Conservation (phyloP, 208 protist species). For the Acanthamoeba healyi region DNA sequence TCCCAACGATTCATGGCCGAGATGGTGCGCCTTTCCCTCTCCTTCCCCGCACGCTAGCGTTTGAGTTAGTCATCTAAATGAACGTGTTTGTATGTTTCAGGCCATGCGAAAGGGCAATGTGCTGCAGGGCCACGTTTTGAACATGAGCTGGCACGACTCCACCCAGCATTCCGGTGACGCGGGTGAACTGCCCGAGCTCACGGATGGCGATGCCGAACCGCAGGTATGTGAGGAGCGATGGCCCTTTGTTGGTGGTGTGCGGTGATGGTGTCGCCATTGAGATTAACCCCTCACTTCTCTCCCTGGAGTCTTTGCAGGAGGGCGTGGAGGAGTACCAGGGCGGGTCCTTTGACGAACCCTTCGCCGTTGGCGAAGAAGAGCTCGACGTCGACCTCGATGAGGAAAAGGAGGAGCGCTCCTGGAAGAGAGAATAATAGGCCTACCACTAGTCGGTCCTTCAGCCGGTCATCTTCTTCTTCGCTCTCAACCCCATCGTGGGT, state of each 20-base stretch:
- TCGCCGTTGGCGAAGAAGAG: conserved; percentile 2
- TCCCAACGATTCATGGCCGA: conserved; percentile 42
- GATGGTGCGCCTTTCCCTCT: not conserved
- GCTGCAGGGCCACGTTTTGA: not conserved
- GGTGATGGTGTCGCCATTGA: not conserved
- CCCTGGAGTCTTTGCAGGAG: not conserved
- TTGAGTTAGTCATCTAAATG: not conserved
- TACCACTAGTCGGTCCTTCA: not conserved
- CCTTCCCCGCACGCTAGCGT: not conserved
- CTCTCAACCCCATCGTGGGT: not conserved
- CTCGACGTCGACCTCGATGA: conserved; percentile 30
- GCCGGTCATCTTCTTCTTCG: not conserved
- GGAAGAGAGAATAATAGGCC: conserved; percentile 51
- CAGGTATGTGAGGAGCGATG: not conserved
- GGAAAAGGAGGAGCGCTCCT: conserved; percentile 54
- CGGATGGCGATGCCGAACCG: not conserved
- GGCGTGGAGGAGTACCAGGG: conserved; percentile 30
- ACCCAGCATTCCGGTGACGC: not conserved
- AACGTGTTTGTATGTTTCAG: not conserved
- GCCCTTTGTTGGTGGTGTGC: not conserved
- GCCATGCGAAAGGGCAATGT: conserved; percentile 27
- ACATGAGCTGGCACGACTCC: conserved; percentile 29
- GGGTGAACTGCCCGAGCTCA: not conserved
- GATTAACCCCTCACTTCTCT: too few species aligned
- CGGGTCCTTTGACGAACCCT: not conserved